Percentiles rank a stretch among this genome's conserved stretches.
phyloP scores from a whole-genome alignment of 352 stramenopile species.

The Phytophthora sp. region DNA sequence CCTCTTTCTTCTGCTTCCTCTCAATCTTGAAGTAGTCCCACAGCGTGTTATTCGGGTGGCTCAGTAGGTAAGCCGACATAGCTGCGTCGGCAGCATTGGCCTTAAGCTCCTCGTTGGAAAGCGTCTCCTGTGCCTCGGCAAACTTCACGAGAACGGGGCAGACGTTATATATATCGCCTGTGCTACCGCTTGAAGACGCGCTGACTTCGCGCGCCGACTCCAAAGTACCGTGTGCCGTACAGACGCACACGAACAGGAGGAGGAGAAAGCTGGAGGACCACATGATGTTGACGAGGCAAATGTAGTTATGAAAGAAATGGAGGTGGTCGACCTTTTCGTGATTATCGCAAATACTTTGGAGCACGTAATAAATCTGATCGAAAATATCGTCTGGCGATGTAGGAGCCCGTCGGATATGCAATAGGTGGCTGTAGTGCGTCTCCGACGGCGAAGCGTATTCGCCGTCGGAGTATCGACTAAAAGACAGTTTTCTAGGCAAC shows the following conservation, averaged over 20 bases:
- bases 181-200: conserved; percentile 9
- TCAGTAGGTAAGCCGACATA: conserved; percentile 31
- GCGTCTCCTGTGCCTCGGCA: conserved; percentile 18
- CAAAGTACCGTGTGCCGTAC: conserved; percentile 7
- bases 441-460: too few relatives aligned
- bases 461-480: too few relatives aligned
- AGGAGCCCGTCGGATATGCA: too few relatives aligned
- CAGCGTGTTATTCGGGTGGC: conserved; percentile 33
- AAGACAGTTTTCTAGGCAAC: too few relatives aligned
- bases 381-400: too few relatives aligned
- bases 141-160: conserved; percentile 32
- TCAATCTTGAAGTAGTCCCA: conserved; percentile 38
- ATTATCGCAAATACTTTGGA: too few relatives aligned
- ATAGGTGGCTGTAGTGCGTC: too few relatives aligned
- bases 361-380: too few relatives aligned
- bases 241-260: conserved; percentile 21
- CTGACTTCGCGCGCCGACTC: not conserved
- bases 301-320: conserved; percentile 10
- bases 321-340: not conserved
- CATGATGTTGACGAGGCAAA: conserved; percentile 26
- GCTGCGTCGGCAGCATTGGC: conserved; percentile 24
- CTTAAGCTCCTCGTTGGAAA: conserved; percentile 27
- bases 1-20: conserved; percentile 22
- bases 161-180: conserved; percentile 27
- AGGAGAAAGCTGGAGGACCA: conserved; percentile 26